Base-by-base conservation (phyloP, 345 rosid species). In the Eucalyptus marginata region DNA sequence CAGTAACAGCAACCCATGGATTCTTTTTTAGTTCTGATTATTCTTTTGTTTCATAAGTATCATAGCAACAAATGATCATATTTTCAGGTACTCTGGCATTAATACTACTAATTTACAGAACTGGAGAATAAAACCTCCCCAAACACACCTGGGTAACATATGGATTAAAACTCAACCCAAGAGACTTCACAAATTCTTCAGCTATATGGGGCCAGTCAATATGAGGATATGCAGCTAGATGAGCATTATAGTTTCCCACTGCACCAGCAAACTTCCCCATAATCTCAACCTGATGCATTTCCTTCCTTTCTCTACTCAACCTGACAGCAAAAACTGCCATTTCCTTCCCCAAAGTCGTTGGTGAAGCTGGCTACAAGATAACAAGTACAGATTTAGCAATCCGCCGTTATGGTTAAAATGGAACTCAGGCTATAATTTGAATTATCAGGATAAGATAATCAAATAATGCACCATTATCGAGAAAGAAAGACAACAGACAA, bases 181-280 rank as follows among this genome's bases (percentile, higher is more conserved):
- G 97, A 86, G 99, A 96, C 88, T 93, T 92, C 86, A 96, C 99
- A 94, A 98, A 97, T 88, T 95, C 97, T 89, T 94, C 91, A 12
- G 99, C 95, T 89, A 96, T 90, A 90, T 90, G 93, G 89, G 96
- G 96, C 99, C 99, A 97, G 87, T 93, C 90, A 83, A 95, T 89
- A 90, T 88, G 83, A 31, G 99, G 95, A 95, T 98, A 97, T 36
- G 99, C 99, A 86, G 94, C 92, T 44, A 98, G 89, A 90, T 97
- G 99, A n/a, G 99, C 98, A 90, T 97, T 98, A 92, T 96, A 97
- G 88, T 97, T 98, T 79, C 99, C 99, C 90, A 97, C 97, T 85
- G 99, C 98, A 91, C 99, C 99, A 58, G 98, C 98, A 93, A 96
- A 96, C 92, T 98, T 98, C 84, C 99, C 99, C 92, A 94, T 95